Evolutionary conservation across 2,329 filamentous ascomycete genomes (phyloP), one percentile per base, ranked within the genome.

Genomic region (Madurella mycetomatis): DNA sequence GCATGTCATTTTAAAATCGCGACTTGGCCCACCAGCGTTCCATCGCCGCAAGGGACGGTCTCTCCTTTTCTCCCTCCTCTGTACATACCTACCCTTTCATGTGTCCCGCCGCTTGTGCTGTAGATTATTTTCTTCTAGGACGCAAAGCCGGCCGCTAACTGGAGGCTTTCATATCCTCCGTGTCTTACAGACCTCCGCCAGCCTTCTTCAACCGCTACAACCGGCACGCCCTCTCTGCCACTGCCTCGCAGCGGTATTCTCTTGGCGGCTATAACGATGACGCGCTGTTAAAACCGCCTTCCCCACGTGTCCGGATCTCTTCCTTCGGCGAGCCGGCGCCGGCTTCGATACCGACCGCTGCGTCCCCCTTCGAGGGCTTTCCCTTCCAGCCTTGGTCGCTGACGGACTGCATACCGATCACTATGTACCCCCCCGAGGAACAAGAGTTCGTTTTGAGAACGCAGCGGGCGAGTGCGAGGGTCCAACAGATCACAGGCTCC

Each of bases 391-490:
- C 58, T n/a, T 45, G 51, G 41, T 17, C 45, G 13, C 39, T 41
- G 37, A 44, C 37, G 16, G 49, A 56, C 55, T 46, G 40, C 42
- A 51, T 53, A 32, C 58, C 58, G 8, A 19, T 56, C 25, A 53
- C 57, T 43, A 59, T 58, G 55, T 59, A 63, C 41, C 62, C 61
- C 2, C 44, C 53, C 37, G 58, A 49, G 40, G 59, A 65, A 19
- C 62, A 62, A n/a, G 66, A 67, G 9, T 66, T 65, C 54, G 56
- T 64, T 1, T 16, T 51, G n/a, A 63, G 63, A 41, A 66, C 66
- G 12, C 61, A 64, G 32, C 58, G 63, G 41, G 55, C 63, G 17
- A 58, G 52, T 39, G 55, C 60, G 12, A 55, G 54, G 42, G 57
- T 57, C 25, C 62, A 64, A 18, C 49, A 60, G 18, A 45, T 54